Evolutionary conservation across 257 asterid species (phyloP).

Genomic region (Solanum raphanifolium): DNA sequence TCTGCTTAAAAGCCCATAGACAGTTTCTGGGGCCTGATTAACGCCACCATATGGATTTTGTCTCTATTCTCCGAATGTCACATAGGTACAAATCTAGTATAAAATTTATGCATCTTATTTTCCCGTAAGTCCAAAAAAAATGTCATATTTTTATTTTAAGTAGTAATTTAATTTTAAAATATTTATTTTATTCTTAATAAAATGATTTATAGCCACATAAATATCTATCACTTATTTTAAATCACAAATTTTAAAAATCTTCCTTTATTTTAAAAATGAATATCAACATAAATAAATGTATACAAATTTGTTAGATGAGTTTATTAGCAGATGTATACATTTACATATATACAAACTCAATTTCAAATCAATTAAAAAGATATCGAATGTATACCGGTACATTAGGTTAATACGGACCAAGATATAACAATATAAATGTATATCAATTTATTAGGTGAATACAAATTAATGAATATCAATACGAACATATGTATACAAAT

Average conservation of each 20-base stretch:
- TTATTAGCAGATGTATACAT: not conserved
- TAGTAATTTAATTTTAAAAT: too few relatives aligned
- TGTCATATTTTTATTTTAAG: too few relatives aligned
- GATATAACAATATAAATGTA: too few relatives aligned
- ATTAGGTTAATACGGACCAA: not conserved
- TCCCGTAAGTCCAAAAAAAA: not conserved
- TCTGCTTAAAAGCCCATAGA: not conserved
- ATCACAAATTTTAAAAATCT: too few relatives aligned
- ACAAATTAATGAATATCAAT: not conserved
- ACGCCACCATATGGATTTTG: not conserved
- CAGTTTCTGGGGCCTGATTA: not conserved
- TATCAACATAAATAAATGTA: not conserved
- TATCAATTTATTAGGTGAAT: not conserved
- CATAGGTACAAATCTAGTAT: not conserved
- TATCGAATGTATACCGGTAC: too few relatives aligned
- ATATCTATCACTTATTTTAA: not conserved
- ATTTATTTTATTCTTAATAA: too few relatives aligned
- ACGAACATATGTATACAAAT: not conserved
- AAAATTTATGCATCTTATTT: not conserved
- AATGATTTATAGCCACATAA: too few relatives aligned
- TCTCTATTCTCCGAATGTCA: not conserved
- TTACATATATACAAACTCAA: not conserved
- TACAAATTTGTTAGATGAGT: not conserved
- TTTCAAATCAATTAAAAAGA: too few relatives aligned
- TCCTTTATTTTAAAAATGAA: too few relatives aligned